These are phyloP conservation scores for Astrothelium macrocarpum DNA, from an alignment of 495 filamentous ascomycete species.

Conservation along the genomic window DNA sequence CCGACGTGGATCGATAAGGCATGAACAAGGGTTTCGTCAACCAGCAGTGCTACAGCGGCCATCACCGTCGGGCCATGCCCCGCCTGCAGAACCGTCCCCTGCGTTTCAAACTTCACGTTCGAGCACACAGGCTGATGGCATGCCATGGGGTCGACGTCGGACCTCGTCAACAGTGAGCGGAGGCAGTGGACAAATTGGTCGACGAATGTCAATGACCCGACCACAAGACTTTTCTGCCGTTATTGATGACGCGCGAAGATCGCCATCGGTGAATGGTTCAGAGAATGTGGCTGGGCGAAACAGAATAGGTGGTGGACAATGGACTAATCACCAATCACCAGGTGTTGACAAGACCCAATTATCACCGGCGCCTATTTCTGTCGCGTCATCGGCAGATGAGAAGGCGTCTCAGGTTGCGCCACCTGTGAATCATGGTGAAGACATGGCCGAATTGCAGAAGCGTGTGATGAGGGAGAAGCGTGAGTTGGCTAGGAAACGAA, in stretches of 20 bases:
- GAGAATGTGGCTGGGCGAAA: conserved; percentile 22
- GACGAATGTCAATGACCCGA: conserved; percentile 46
- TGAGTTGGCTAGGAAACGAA: conserved; percentile 59
- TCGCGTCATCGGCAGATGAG: conserved; percentile 22
- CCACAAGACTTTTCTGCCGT: conserved; percentile 38
- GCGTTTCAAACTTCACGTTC: conserved; percentile 79
- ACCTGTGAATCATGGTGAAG: conserved; percentile 19
- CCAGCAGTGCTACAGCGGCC: conserved; percentile 74
- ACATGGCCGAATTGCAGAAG: conserved; percentile 55
- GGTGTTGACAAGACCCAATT: conserved; percentile 13
- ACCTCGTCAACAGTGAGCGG: conserved; percentile 94
- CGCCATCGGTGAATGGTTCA: conserved; percentile 33
- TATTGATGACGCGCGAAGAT: conserved; percentile 41
- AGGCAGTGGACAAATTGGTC: conserved; percentile 62
- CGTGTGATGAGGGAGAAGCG: conserved; percentile 76
- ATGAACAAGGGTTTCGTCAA: conserved; percentile 57
- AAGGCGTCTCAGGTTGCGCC: conserved; percentile 23
- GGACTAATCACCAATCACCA: neutral
- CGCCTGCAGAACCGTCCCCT: conserved; percentile 80
- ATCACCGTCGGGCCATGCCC: conserved; percentile 44
- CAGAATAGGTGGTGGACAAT: neutral
- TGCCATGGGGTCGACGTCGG: conserved; percentile 64
- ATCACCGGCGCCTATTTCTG: conserved; percentile 16
- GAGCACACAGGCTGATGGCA: conserved; percentile 51
- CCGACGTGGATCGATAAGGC: conserved; percentile 57